phyloP scores from a whole-genome alignment of 805 yeast genomes.

The Saturnispora halmiae region DNA sequence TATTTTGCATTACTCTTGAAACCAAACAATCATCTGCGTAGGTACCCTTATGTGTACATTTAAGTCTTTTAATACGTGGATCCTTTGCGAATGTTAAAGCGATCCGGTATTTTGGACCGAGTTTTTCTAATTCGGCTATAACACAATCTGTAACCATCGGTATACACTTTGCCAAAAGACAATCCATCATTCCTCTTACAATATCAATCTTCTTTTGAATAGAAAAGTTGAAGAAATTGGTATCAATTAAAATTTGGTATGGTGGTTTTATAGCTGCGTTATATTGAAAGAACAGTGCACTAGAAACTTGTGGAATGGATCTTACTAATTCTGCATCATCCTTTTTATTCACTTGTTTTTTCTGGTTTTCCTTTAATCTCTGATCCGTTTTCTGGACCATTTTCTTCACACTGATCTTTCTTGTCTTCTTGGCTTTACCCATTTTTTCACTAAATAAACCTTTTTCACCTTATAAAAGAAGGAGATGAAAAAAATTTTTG shows the following conservation, averaged over 20 bases:
- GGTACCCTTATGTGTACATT: constrained; percentile 89
- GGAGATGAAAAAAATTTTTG: not conserved
- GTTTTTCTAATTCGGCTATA: constrained; percentile 92
- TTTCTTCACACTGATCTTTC: constrained; percentile 95
- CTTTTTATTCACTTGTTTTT: constrained; percentile 29
- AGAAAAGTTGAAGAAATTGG: constrained; percentile 93
- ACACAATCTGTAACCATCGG: constrained; percentile 97
- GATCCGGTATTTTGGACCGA: constrained; percentile 90
- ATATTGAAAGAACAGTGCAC: constrained; percentile 89
- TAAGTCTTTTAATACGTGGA: constrained; percentile 79
- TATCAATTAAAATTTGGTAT: constrained; percentile 90
- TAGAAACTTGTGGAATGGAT: constrained; percentile 85
- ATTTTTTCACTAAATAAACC: constrained; percentile 30
- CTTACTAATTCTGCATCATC: constrained; percentile 72
- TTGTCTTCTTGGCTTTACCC: constrained; percentile 96
- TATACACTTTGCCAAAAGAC: constrained; percentile 87
- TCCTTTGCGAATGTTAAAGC: constrained; percentile 90
- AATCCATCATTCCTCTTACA: constrained; percentile 96
- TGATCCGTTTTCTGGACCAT: constrained; percentile 67
- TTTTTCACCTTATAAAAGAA: not conserved
- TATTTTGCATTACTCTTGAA: constrained; percentile 87
- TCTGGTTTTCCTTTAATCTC: constrained; percentile 40
- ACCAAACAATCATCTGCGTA: constrained; percentile 98
- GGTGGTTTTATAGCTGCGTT: constrained; percentile 97
- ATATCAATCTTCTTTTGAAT: constrained; percentile 92